Base-by-base conservation (phyloP, 768 basidiomycete genomes). In the Panus rudis region DNA sequence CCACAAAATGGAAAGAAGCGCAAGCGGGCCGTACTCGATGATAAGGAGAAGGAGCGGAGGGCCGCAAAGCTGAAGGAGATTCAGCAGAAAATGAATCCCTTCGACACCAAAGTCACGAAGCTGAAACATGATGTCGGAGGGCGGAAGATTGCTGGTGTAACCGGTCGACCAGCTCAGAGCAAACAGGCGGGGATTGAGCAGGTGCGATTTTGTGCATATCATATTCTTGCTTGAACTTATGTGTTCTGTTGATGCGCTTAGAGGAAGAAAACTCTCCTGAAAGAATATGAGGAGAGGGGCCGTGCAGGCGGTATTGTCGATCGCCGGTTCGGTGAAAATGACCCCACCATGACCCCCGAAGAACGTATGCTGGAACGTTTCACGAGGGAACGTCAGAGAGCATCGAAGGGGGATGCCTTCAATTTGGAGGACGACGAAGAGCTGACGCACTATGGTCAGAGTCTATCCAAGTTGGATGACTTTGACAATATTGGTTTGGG, bases 351-450 rank as follows among this genome's bases (percentile, higher is more conserved):
- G 76, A 83, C 87, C n/a, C 70, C 92, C 24, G 96, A 99, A 61
- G 94, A 98, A 52, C 84, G 92, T 48, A 97, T 97, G 84, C 72
- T 97, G 27, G 92, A 94, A 63, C 84, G 96, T 23, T 98, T 97
- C 61, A 97, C 93, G 8, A 75, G 75, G 51, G 93, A 98, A 63
- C 70, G 91, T 47, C 89, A 93, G 58, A 74, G 84, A 16, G 58
- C 79, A 7, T 82, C 84, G 25, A 88, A 83, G 63, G 80, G 83
- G 31, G 71, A 68, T 7, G 70, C 78, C 11, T 97, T 96, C 74
- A 92, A 93, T 55, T 71, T 98, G 27, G 92, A 92, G 46, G 89
- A 89, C 48, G 92, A 92, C 51, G 86, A 87, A 39, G 88, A 94
- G 34, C 72, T 93, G 45, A 92, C 90, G 1, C 90, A 93, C 60